Base-by-base conservation (phyloP, 2,329 filamentous ascomycete genomes). In the Talaromyces sp. region DNA sequence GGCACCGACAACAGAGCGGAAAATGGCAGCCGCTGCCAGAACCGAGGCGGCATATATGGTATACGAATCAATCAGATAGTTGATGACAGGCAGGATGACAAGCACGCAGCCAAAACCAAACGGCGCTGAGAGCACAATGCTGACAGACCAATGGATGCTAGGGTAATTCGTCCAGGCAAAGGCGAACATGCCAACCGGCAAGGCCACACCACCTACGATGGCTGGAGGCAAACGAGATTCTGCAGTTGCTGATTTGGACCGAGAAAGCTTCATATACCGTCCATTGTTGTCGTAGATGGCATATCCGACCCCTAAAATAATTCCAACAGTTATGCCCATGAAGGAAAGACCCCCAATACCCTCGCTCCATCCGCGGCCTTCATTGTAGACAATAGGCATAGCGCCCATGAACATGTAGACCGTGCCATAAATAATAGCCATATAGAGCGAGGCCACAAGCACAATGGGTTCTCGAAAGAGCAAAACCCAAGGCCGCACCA, bases 141-240 rank as follows among this genome's bases (percentile, higher is more conserved):
- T 65, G 14, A 70, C 67, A 26, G 72, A 70, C 72, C 71, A 73
- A 60, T 70, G 70, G 24, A 71, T 64, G 38, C 58, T 63, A 68
- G 79, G 72, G 55, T 71, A 77, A 54, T 80, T 79, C 0, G 82
- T 82, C 82, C 82, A 84, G 1, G 80, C 81, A 55, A 84, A 80
- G 78, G 80, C 82, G 69, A 84, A 82, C 8, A 84, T 72, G 10
- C 80, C 78, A 53, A 83, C 70, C 0, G 83, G 82, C 55, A 85
- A 72, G 13, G 72, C 70, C 29, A 81, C 75, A 63, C 73, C 73
- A 24, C 78, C 78, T 4, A 78, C 62, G 43, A 80, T 79, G 41
- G 72, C 73, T 24, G 78, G 75, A 4, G 80, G 77, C 1, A 82
- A 65, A 43, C 78, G 80, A 35, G 79, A 81, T 71, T 85, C 83